phyloP scores from a whole-genome alignment of 768 basidiomycete genomes.

The Leccinum obscurum region DNA sequence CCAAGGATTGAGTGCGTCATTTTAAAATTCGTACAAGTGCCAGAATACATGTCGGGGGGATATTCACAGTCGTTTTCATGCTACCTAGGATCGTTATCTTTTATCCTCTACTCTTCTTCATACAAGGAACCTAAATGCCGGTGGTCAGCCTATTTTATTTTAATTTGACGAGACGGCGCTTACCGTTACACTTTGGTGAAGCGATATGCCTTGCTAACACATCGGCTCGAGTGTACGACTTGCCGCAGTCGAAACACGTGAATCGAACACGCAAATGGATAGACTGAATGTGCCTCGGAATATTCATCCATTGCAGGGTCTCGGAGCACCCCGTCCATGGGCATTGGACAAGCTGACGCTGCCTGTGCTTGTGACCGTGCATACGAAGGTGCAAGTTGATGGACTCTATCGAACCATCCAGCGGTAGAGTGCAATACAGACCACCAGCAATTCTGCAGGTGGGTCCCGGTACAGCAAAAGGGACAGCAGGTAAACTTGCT shows the following conservation, averaged over 20 bases:
- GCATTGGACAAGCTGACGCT: conserved; percentile 1
- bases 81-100: not conserved
- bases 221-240: conserved; percentile 5
- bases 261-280: conserved; percentile 8
- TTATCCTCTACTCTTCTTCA: not conserved
- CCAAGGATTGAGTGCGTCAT: not conserved
- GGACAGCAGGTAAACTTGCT: not conserved
- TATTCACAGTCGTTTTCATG: not conserved
- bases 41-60: not conserved
- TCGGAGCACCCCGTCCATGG: conserved; percentile 12
- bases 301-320: conserved; percentile 7
- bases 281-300: conserved; percentile 10
- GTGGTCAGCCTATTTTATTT: not conserved
- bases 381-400: conserved; percentile 13
- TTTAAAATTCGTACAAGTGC: not conserved
- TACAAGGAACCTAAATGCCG: not conserved
- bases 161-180: not conserved
- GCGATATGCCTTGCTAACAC: conserved; percentile 4
- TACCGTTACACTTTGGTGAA: conserved; percentile 7
- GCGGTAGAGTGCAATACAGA: conserved; percentile 1
- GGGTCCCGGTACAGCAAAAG: not conserved
- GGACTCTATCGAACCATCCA: not conserved
- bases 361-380: conserved; percentile 12
- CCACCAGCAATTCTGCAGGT: conserved; percentile 4
- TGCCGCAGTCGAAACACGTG: conserved; percentile 4